Evolutionary conservation across 164 flowering plant species (phyloP), one percentile per base, ranked within the genome.

Genomic region (Piper betle): DNA sequence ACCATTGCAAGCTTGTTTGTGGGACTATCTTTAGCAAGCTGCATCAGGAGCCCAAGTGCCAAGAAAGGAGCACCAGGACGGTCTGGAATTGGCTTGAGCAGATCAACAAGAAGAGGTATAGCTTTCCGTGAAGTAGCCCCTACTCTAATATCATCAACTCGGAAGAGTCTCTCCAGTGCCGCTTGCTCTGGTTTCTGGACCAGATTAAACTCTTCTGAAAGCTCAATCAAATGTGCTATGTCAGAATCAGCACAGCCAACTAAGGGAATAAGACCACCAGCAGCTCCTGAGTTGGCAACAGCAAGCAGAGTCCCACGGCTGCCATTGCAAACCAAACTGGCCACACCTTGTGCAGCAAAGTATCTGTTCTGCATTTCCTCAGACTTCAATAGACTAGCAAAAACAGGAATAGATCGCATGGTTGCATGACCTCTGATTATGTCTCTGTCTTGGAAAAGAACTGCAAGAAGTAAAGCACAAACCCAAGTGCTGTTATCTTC

Each of bases 231-330:
- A 62, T 87, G 85, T 52, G 57, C 40, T 71, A 88, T 91, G 64
- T 94, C 97, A 71, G 38, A 80, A 72, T 94, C 96, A 70, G 97
- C 97, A 83, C 96, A 94, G 55, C 99, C 99, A 68, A 94, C 88
- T 64, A 94, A 71, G 52, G 94, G 74, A 61, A 91, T 88, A 52
- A 94, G 88, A 58, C 97, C 97, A 68, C 77, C 84, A 16, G 93
- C 84, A 48, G 91, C 86, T n/a, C 97, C 97, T 41, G 97, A 91
- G 76, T 87, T 94, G 42, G 97, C 97, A 64, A 94, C 90, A 69
- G 96, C 79, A 18, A 94, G 80, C 58, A 94, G 86, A 60, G 99
- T 94, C 39, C 96, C 97, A 68, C 97, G 76, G 84, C 96, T 94
- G 25, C 99, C 99, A 77, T 94, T 91, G 69, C 96, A 85, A 64